Evolutionary conservation across 371 early-diverging fungal genomes (phyloP), one percentile per base, ranked within the genome.

Genomic region (Parasitella parasitica): DNA sequence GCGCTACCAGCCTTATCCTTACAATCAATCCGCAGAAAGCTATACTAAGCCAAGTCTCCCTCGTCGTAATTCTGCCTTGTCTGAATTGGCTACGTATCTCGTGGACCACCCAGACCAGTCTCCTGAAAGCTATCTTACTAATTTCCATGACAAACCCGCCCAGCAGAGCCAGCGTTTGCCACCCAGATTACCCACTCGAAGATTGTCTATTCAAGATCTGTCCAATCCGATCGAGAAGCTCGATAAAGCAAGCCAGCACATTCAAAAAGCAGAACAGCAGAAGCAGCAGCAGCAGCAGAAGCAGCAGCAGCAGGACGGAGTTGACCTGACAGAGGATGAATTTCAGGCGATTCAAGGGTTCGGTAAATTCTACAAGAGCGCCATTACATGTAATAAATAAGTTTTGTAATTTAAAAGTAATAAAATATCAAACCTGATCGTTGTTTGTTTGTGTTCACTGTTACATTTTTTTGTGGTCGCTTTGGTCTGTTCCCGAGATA

Each of bases 311-410:
- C 53, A 64, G 24, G 67, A 73, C 36, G 72, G 70, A 7, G 65
- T 71, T 24, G 67, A 68, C 46, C 30, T 80, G 8, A 80, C 80
- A 6, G 60, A 73, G 30, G 80, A 75, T 63, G 80, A 80, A 38
- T 73, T 65, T 22, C 72, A 80, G 51, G 78, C 80, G 2, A 55
- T 80, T 15, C 73, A 77, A 61, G 80, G 74, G 6, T 72, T 80
- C 30, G 72, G 77, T 51, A 43, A 67, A 59, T 63, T 67, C 39
- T 62, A 54, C 49, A 39, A 50, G 28, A 43, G 63, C 27, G 63
- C 63, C 15, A 61, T 52, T 15, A 66, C 67, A 34, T 63, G 64
- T 43, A 63, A 51, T 26, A 63, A 57, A 38, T 57, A 63, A 35
- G 41, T 46, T 43, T 24, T 46, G 46, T 46, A 46, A 24, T 24